phyloP scores from a whole-genome alignment of 179 eudicot genomes.

The Silene coronaria region DNA sequence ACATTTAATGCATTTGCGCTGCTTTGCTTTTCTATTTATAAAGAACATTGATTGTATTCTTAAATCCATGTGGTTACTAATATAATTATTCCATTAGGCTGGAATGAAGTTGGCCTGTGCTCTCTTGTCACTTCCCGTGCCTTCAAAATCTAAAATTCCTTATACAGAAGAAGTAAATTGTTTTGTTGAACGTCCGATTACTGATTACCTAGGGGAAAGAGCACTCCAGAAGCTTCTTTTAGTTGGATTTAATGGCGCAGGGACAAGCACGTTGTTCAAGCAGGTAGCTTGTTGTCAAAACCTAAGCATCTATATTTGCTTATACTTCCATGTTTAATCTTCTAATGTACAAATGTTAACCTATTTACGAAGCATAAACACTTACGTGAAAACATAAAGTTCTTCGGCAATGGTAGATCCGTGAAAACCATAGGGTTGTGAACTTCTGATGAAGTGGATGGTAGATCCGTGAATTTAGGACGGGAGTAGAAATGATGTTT shows the following conservation, averaged over 20 bases:
- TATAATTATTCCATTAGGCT: slow-evolving; percentile 38
- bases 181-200: slow-evolving; percentile 38
- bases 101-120: slow-evolving; percentile 93
- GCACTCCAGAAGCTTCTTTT: slow-evolving; percentile 72
- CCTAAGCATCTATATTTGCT: slow-evolving; percentile 8
- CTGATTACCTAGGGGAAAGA: slow-evolving; percentile 62
- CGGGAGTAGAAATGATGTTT: too few relatives aligned
- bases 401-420: too few relatives aligned
- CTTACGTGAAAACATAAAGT: too few relatives aligned
- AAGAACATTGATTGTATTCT: not conserved
- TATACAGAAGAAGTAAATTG: slow-evolving; percentile 51
- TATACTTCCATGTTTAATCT: not conserved
- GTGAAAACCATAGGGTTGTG: too few relatives aligned
- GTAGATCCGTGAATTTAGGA: too few relatives aligned
- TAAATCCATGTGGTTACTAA: not conserved
- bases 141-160: slow-evolving; percentile 53
- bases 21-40: slow-evolving; percentile 6
- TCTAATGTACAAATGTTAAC: not conserved
- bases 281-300: slow-evolving; percentile 49
- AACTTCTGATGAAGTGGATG: too few relatives aligned
- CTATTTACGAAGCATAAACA: too few relatives aligned
- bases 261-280: slow-evolving; percentile 90
- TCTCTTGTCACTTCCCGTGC: slow-evolving; percentile 84
- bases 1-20: not conserved
- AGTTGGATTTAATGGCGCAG: slow-evolving; percentile 76